Evolutionary conservation across 2,329 filamentous ascomycete species (phyloP), one percentile per base, ranked within the genome.

Genomic region (Colletotrichum orchidophilum): DNA sequence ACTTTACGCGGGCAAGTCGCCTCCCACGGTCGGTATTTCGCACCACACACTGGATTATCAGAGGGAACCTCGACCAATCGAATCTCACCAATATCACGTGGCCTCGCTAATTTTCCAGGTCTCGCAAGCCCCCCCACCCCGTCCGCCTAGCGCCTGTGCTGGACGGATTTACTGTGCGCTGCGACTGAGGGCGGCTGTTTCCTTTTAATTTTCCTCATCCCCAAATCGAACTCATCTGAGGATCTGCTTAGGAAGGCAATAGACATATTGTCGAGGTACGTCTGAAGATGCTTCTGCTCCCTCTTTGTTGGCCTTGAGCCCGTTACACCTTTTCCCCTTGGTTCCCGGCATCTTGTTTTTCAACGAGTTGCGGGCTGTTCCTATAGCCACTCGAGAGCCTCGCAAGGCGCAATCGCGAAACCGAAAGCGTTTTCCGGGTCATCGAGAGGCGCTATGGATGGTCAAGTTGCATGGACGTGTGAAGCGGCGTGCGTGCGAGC

Each of bases 191-290:
- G 18, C 53, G 33, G 33, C 42, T 53, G 29, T 68, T 52, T 57
- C 53, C 29, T 72, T 71, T 74, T 75, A 73, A 78, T 75, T 76
- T 74, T 71, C 73, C 72, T 74, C 77, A 77, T 76, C 75, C 77
- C 75, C 66, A 75, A 78, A 57, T 62, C 81, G 83, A 87, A 72
- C 71, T 81, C 84, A 87, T 88, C 86, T 87, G 83, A 87, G 83
- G 82, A 86, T 85, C 79, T 88, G 87, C 87, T 89, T 87, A 89
- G 87, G 87, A 89, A 85, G 87, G 86, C 87, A 89, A 85, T 87
- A 83, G 77, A 77, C 69, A 79, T 85, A 87, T 87, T 89, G 87
- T 89, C 87, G 87, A 89, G 87, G 87, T 89, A 89, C 78, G 87
- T 89, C 84, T 85, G 81, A 83, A 82, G 84, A 87, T 87, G 84